These are phyloP conservation scores for Thermomucor indicae-seudaticae DNA, from an alignment of 371 early-diverging fungal species.

Conservation along the genomic window DNA sequence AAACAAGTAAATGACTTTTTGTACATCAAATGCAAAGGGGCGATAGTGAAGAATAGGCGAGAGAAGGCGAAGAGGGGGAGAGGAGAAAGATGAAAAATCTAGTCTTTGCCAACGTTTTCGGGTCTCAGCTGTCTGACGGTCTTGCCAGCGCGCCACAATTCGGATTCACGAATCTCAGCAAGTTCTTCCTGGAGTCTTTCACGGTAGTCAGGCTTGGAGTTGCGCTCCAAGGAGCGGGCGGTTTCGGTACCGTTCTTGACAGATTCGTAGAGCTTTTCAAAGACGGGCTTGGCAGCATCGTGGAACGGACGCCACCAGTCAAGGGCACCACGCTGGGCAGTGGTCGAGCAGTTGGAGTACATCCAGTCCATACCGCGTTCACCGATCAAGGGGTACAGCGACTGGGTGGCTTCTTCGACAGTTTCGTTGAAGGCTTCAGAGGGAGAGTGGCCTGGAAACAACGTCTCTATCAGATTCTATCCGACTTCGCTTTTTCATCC, in stretches of 20 bases:
- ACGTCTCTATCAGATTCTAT: neutral
- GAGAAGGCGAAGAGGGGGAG: neutral
- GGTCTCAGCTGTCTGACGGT: conserved; percentile 88
- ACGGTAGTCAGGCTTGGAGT: conserved; percentile 89
- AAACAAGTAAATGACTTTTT: too few species aligned
- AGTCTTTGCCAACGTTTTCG: conserved; percentile 58
- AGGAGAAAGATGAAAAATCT: conserved; percentile 4
- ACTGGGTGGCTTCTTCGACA: conserved; percentile 98
- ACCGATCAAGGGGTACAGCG: conserved; percentile 94
- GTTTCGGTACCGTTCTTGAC: conserved; percentile 91
- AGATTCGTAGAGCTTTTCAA: conserved; percentile 84
- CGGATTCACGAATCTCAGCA: conserved; percentile 69
- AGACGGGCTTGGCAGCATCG: conserved; percentile 91
- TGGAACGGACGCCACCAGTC: conserved; percentile 97
- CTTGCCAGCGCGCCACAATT: conserved; percentile 76
- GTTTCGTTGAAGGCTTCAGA: conserved; percentile 99
- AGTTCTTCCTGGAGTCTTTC: conserved; percentile 89
- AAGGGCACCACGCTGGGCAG: conserved; percentile 93
- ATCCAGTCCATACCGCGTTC: conserved; percentile 98
- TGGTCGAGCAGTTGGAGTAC: conserved; percentile 95
- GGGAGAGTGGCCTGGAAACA: conserved; percentile 74
- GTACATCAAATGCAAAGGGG: too few species aligned
- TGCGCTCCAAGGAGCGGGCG: conserved; percentile 83
- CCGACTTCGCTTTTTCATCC: neutral
- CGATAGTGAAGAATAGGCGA: too few species aligned